These are phyloP conservation scores for Hevea brasiliensis DNA, from an alignment of 345 rosid genomes.

Conservation along the genomic window DNA sequence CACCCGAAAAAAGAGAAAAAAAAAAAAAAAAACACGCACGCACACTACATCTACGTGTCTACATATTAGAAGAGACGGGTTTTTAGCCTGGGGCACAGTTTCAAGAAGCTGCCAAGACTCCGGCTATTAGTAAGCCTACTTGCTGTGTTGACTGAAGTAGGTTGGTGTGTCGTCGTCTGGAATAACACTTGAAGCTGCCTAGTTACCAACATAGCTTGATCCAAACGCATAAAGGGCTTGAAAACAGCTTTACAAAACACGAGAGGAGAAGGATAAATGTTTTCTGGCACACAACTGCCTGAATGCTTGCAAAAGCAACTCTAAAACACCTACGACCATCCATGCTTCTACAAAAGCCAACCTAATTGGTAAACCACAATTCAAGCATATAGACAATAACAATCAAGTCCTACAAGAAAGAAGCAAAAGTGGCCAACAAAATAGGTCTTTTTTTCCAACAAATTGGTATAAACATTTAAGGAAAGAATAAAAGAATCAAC, in stretches of 20 bases:
- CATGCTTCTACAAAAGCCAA: neutral
- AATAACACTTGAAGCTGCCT: neutral
- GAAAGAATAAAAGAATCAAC: slow-evolving; percentile 42
- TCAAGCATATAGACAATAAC: neutral
- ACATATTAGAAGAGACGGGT: too few species aligned
- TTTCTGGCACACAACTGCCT: neutral
- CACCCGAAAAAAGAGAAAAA: too few species aligned
- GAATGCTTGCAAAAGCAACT: neutral
- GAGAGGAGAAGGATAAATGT: neutral
- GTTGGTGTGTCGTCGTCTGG: neutral
- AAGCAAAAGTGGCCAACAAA: neutral
- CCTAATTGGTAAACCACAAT: slow-evolving; percentile 1
- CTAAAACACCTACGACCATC: neutral
- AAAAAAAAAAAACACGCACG: too few species aligned
- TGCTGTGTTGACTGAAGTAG: neutral
- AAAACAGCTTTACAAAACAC: neutral
- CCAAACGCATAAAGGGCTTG: slow-evolving; percentile 7
- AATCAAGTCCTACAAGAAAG: neutral
- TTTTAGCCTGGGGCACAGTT: too few species aligned
- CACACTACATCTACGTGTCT: too few species aligned
- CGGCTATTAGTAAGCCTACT: too few species aligned
- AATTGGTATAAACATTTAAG: slow-evolving; percentile 11
- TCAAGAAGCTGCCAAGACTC: too few species aligned
- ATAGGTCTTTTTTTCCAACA: neutral
- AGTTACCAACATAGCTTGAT: neutral